Evolutionary conservation across 768 basidiomycete species (phyloP).

Genomic region (Tubosaeta sp.): DNA sequence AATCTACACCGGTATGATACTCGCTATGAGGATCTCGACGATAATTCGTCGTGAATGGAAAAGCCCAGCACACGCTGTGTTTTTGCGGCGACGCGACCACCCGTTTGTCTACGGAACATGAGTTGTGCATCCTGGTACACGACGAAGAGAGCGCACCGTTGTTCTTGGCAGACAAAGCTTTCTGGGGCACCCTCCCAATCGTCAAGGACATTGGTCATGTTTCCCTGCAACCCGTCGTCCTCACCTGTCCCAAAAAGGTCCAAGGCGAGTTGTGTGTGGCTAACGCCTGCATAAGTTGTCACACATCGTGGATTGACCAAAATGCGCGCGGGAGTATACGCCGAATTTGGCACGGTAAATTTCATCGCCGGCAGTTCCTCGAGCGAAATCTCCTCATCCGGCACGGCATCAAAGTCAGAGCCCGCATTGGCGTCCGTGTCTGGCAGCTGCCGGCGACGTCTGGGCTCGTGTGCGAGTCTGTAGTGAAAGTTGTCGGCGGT

Average conservation of each 20-base stretch:
- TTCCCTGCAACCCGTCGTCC: slow-evolving; percentile 53
- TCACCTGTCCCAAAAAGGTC: slow-evolving; percentile 83
- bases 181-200: slow-evolving; percentile 98
- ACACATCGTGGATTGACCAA: slow-evolving; percentile 95
- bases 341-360: slow-evolving; percentile 79
- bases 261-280: slow-evolving; percentile 91
- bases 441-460: slow-evolving; percentile 31
- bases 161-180: slow-evolving; percentile 97
- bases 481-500: slow-evolving; percentile 17
- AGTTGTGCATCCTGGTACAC: background rate
- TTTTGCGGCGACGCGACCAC: slow-evolving; percentile 85
- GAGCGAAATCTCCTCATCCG: slow-evolving; percentile 47
- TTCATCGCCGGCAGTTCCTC: slow-evolving; percentile 29
- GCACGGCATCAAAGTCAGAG: slow-evolving; percentile 86
- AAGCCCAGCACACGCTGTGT: slow-evolving; percentile 82
- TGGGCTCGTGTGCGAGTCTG: slow-evolving; percentile 21
- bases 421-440: slow-evolving; percentile 70
- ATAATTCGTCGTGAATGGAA: slow-evolving; percentile 73
- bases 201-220: slow-evolving; percentile 64
- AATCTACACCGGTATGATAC: background rate
- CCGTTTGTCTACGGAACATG: slow-evolving; percentile 58
- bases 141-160: slow-evolving; percentile 46
- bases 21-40: slow-evolving; percentile 6
- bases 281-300: slow-evolving; percentile 97
- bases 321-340: slow-evolving; percentile 85